Percentiles rank a stretch among this genome's conserved stretches.
Evolutionary conservation across 768 basidiomycete species (phyloP).

Genomic region (Calvatia gigantea): DNA sequence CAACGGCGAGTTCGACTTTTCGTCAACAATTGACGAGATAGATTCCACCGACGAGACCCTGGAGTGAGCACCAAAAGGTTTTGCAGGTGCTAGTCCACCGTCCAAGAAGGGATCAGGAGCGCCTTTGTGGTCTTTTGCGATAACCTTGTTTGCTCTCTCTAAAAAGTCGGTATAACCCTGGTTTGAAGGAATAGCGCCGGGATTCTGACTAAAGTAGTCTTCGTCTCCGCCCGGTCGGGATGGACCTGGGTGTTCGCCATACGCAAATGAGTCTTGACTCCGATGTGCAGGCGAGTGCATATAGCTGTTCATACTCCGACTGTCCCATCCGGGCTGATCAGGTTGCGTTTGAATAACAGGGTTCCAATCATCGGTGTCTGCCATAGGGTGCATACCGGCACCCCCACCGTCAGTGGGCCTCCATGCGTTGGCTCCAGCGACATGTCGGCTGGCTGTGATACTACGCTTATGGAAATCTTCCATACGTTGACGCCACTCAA

Average conservation of each 20-base stretch:
- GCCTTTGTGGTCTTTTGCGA: constrained; percentile 74
- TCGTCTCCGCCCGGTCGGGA: constrained; percentile 38
- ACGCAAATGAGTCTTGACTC: constrained; percentile 57
- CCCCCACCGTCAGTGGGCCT: constrained; percentile 65
- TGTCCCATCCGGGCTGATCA: constrained; percentile 76
- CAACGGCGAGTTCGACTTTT: constrained; percentile 85
- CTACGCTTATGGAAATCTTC: constrained; percentile 93
- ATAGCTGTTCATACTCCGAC: constrained; percentile 38
- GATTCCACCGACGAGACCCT: constrained; percentile 86
- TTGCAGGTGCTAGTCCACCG: constrained; percentile 48
- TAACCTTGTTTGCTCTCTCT: constrained; percentile 79
- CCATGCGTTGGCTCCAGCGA: constrained; percentile 77
- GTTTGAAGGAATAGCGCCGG: constrained; percentile 26
- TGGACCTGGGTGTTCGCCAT: constrained; percentile 48
- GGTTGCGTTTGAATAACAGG: constrained; percentile 64
- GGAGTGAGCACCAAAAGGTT: constrained; percentile 80
- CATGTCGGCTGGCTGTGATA: constrained; percentile 63
- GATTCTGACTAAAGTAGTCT: constrained; percentile 44
- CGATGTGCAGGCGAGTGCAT: constrained; percentile 62
- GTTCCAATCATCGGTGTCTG: constrained; percentile 78
- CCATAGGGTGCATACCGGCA: constrained; percentile 43
- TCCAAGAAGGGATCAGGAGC: constrained; percentile 88
- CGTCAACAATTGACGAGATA: constrained; percentile 87
- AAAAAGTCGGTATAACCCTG: constrained; percentile 76
- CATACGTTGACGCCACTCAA: constrained; percentile 95